Conservation (phyloP, 2,329 filamentous ascomycete genomes). For the Macroventuria anomochaeta region DNA sequence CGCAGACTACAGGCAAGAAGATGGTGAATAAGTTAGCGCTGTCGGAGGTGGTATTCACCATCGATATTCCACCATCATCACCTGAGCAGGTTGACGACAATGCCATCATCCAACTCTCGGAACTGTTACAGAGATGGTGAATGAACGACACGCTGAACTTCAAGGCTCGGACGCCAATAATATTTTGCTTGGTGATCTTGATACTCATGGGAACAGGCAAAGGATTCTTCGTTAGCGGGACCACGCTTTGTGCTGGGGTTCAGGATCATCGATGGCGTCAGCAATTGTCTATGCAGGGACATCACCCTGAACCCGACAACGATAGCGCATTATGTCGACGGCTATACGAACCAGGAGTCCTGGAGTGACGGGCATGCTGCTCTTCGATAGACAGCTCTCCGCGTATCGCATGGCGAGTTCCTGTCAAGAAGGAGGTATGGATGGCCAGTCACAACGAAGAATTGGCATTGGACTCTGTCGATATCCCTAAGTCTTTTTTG, state of each 20-base stretch:
- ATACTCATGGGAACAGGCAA: not conserved
- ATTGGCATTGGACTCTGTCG: not conserved
- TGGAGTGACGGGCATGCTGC: not conserved
- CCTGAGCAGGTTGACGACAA: not conserved
- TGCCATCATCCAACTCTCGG: constrained; percentile 4
- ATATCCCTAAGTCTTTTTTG: not conserved
- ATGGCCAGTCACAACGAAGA: not conserved
- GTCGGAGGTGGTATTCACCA: not conserved
- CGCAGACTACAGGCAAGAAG: not conserved
- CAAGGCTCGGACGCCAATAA: not conserved
- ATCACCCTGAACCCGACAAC: not conserved
- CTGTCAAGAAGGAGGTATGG: not conserved
- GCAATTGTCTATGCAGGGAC: not conserved
- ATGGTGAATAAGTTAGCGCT: not conserved
- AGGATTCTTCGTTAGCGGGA: not conserved
- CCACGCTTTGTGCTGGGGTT: not conserved
- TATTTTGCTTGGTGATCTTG: no score
- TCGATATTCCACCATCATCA: constrained; percentile 1
- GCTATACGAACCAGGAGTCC: not conserved
- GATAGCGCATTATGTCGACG: not conserved
- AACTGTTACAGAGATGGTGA: constrained; percentile 4
- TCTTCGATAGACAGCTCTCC: not conserved
- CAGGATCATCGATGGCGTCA: not conserved
- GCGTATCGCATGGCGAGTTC: not conserved
- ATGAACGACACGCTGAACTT: no score